Conservation (phyloP, 768 basidiomycete species). For the Leccinellum rugosiceps region DNA sequence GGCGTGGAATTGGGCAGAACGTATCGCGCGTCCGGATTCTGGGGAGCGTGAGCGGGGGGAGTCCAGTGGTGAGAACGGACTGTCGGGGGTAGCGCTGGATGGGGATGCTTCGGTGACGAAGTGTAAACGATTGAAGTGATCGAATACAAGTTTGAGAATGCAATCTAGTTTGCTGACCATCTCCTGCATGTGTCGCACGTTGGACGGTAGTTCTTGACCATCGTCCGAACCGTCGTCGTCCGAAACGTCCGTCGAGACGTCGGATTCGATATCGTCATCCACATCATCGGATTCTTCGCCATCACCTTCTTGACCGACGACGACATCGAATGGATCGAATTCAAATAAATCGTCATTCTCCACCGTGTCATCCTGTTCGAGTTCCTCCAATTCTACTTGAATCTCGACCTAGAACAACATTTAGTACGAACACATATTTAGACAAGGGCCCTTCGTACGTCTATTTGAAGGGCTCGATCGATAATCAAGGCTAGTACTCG, state of each 20-base stretch:
- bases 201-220: constrained; percentile 39
- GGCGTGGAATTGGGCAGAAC: constrained; percentile 71
- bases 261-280: constrained; percentile 47
- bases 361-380: constrained; percentile 61
- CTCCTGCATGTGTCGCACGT: constrained; percentile 68
- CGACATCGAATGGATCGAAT: constrained; percentile 82
- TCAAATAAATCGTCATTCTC: constrained; percentile 64
- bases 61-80: constrained; percentile 18
- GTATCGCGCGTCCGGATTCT: constrained; percentile 38
- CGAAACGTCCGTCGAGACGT: constrained; percentile 69
- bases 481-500: constrained; percentile 83
- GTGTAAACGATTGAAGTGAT: constrained; percentile 67
- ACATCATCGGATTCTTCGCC: constrained; percentile 57
- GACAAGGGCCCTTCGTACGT: constrained; percentile 52
- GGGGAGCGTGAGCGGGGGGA: constrained; percentile 26
- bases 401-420: constrained; percentile 74
- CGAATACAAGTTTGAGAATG: constrained; percentile 80
- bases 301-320: constrained; percentile 71
- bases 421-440: neutral
- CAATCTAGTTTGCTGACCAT: constrained; percentile 93
- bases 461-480: constrained; percentile 93
- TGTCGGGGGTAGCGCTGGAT: neutral
- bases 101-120: constrained; percentile 22
- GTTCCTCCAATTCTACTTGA: constrained; percentile 90
- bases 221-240: constrained; percentile 62